Evolutionary conservation across 1,139 yeast genomes (phyloP).

Genomic region (Eremothecium coryli): DNA sequence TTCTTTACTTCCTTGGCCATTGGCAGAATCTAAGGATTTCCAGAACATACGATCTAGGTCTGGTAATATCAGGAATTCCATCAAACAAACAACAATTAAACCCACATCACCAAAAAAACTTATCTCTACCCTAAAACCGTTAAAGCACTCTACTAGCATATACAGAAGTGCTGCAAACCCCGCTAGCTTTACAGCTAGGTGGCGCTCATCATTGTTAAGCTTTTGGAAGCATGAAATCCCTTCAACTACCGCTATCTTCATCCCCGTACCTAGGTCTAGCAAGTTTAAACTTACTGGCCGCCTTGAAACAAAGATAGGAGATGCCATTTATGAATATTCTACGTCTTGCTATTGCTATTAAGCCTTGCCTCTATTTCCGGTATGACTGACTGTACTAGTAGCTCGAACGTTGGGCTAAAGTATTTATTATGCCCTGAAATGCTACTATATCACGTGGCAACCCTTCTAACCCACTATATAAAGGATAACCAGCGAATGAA

Average conservation of each 20-base stretch:
- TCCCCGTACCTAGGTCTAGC: not conserved
- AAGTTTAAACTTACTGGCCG: slow-evolving; percentile 4
- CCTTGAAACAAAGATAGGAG: slow-evolving; percentile 11
- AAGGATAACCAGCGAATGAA: too few relatives aligned
- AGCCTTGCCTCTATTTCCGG: too few relatives aligned
- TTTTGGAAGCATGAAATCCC: not conserved
- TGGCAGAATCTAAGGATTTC: not conserved
- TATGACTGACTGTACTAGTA: too few relatives aligned
- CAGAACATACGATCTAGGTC: slow-evolving; percentile 4
- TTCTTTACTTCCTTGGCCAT: not conserved
- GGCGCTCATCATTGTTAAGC: not conserved
- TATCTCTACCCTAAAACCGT: not conserved
- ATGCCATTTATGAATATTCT: slow-evolving; percentile 7
- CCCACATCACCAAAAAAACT: slow-evolving; percentile 1
- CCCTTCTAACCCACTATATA: too few relatives aligned
- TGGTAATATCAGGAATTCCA: not conserved
- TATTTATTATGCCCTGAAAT: not conserved
- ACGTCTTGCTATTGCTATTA: too few relatives aligned
- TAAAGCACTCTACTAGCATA: not conserved
- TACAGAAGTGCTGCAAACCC: not conserved
- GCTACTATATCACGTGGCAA: not conserved
- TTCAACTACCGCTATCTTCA: not conserved
- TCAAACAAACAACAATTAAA: not conserved
- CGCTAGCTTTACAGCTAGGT: not conserved
- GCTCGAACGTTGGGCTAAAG: not conserved